These are phyloP conservation scores for Neofusicoccum parvum DNA, from an alignment of 2,329 filamentous ascomycete genomes.

Conservation along the genomic window DNA sequence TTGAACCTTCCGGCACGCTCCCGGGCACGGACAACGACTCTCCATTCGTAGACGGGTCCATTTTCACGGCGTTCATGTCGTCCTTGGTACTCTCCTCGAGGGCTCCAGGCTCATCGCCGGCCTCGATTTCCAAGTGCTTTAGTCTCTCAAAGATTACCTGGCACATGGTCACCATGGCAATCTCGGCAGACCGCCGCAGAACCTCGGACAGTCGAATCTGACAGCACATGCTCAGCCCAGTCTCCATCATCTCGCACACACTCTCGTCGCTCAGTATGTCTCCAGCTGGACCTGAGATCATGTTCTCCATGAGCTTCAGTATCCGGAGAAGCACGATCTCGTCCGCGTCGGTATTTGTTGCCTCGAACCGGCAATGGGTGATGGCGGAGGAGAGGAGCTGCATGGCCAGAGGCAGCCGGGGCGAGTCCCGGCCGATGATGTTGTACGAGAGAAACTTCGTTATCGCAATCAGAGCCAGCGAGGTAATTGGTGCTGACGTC, in stretches of 20 bases:
- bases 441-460: constrained; percentile 97
- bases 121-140: constrained; percentile 80
- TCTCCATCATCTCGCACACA: constrained; percentile 99
- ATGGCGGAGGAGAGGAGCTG: constrained; percentile 92
- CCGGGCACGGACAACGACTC: constrained; percentile 49
- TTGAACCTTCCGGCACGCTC: constrained; percentile 38
- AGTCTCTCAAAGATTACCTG: constrained; percentile 96
- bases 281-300: constrained; percentile 91
- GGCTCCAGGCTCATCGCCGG: constrained; percentile 65
- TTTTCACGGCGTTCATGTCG: constrained; percentile 76
- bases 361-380: constrained; percentile 96
- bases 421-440: constrained; percentile 80
- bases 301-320: constrained; percentile 95
- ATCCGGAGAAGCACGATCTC: constrained; percentile 95
- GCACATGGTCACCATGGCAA: constrained; percentile 98
- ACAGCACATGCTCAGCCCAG: constrained; percentile 94
- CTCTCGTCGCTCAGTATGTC: constrained; percentile 96
- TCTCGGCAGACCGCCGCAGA: constrained; percentile 86
- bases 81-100: constrained; percentile 68
- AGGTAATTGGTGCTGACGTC: constrained; percentile 94
- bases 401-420: constrained; percentile 89
- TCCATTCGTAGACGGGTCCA: constrained; percentile 75
- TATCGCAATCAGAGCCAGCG: constrained; percentile 87
- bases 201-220: constrained; percentile 90
- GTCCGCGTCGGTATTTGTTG: constrained; percentile 90